These are phyloP conservation scores for Chlamydomonas reinhardtii DNA, from an alignment of 163 green algal genomes.

Conservation along the genomic window DNA sequence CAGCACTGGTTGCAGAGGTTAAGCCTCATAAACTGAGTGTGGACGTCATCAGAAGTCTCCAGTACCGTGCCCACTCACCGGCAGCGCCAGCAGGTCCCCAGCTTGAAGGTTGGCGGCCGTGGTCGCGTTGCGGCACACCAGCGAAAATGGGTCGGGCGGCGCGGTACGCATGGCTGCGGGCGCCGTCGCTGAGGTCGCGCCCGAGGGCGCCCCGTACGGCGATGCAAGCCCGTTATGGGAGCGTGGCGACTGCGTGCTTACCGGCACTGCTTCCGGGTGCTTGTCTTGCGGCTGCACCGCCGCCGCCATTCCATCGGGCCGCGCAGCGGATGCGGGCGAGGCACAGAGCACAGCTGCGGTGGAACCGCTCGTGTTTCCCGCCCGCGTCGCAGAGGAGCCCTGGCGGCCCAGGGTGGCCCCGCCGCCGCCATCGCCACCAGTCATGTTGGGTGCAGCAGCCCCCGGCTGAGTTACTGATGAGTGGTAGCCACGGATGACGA, in stretches of 20 bases:
- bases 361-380: too few species aligned
- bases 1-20: too few species aligned
- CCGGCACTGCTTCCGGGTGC: too few species aligned
- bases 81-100: constrained; percentile 10
- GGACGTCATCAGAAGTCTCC: too few species aligned
- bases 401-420: neutral
- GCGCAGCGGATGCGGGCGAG: too few species aligned
- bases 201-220: too few species aligned
- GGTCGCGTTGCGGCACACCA: neutral
- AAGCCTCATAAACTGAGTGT: too few species aligned
- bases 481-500: constrained; percentile 14
- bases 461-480: neutral
- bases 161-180: neutral
- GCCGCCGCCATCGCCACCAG: neutral
- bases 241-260: neutral
- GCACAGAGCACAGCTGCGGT: too few species aligned
- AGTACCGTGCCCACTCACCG: neutral
- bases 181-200: neutral
- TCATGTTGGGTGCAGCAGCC: neutral
- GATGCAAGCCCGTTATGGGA: neutral
- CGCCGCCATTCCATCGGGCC: too few species aligned
- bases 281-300: too few species aligned
- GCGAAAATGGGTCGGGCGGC: neutral
- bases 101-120: neutral
- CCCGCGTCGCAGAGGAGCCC: too few species aligned